Evolutionary conservation across 169 alveolate genomes (phyloP).

Genomic region (Condylostoma magnum): DNA sequence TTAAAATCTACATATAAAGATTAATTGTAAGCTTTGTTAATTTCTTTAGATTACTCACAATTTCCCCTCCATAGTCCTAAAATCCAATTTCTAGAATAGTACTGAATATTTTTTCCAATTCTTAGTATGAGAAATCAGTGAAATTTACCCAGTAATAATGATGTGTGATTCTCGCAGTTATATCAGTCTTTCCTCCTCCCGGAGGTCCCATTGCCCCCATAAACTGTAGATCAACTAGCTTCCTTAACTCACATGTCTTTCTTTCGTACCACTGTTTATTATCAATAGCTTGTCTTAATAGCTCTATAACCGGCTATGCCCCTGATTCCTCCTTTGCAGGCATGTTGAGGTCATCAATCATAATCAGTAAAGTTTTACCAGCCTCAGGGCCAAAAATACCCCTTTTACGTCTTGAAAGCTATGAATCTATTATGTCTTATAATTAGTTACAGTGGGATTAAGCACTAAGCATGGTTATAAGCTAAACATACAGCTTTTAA

Average conservation of each 20-base stretch:
- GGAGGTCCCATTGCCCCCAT: slow-evolving; percentile 75
- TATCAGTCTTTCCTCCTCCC: slow-evolving; percentile 67
- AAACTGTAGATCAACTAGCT: slow-evolving; percentile 57
- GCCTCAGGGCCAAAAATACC: slow-evolving; percentile 84
- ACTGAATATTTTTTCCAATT: slow-evolving; percentile 59
- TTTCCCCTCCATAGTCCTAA: slow-evolving; percentile 37
- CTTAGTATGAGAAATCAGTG: slow-evolving; percentile 55
- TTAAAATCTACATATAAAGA: background rate
- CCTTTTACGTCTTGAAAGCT: slow-evolving; percentile 85
- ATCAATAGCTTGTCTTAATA: slow-evolving; percentile 73
- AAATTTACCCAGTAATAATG: slow-evolving; percentile 67
- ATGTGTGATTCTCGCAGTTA: slow-evolving; percentile 63
- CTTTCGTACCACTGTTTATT: slow-evolving; percentile 72
- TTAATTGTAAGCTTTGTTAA: background rate
- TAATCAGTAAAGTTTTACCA: slow-evolving; percentile 68
- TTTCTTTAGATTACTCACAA: slow-evolving; percentile 10
- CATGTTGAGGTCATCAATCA: slow-evolving; percentile 89
- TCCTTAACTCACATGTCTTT: slow-evolving; percentile 63
- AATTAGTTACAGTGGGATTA: slow-evolving; percentile 75
- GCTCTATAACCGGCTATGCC: slow-evolving; percentile 87
- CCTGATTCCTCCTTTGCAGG: slow-evolving; percentile 87
- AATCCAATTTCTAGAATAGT: slow-evolving; percentile 59
- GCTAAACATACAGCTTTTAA: slow-evolving; percentile 61
- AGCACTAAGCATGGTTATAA: slow-evolving; percentile 86
- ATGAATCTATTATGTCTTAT: slow-evolving; percentile 86